Evolutionary conservation across 2,329 filamentous ascomycete species (phyloP).

Genomic region (Neofusicoccum cordaticola): DNA sequence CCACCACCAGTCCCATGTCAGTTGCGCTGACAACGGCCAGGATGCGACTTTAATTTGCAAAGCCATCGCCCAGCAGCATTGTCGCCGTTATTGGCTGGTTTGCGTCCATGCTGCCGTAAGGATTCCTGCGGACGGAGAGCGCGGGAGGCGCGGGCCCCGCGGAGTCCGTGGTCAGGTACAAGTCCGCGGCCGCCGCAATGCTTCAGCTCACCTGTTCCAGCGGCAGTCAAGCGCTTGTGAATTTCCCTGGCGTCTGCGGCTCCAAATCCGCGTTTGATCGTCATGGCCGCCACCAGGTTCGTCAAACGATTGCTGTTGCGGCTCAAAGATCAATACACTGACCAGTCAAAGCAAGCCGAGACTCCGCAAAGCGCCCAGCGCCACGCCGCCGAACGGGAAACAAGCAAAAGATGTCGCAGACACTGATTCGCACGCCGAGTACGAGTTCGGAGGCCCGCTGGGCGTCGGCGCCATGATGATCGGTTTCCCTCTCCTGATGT

Average conservation of each 20-base stretch:
- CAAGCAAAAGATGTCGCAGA: neutral
- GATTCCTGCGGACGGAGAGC: too few species aligned
- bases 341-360: neutral
- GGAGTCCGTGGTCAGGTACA: slow-evolving; percentile 3
- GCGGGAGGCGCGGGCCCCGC: neutral
- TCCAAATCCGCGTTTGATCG: neutral
- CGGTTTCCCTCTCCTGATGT: slow-evolving; percentile 92
- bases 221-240: neutral
- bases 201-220: too few species aligned
- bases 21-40: too few species aligned
- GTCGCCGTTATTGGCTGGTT: too few species aligned
- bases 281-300: neutral
- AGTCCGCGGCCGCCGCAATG: neutral
- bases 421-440: slow-evolving; percentile 32
- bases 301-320: neutral
- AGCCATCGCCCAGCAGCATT: too few species aligned
- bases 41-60: too few species aligned
- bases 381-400: neutral
- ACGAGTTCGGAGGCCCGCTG: slow-evolving; percentile 82
- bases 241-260: neutral
- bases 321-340: too few species aligned
- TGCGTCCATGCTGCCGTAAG: too few species aligned
- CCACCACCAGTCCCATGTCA: too few species aligned
- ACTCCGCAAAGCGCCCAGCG: neutral
- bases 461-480: slow-evolving; percentile 87